Percentiles rank a stretch among this genome's conserved stretches.
phyloP scores from a whole-genome alignment of 441 rosid species.

The Pelargonium myrrhifolium region DNA sequence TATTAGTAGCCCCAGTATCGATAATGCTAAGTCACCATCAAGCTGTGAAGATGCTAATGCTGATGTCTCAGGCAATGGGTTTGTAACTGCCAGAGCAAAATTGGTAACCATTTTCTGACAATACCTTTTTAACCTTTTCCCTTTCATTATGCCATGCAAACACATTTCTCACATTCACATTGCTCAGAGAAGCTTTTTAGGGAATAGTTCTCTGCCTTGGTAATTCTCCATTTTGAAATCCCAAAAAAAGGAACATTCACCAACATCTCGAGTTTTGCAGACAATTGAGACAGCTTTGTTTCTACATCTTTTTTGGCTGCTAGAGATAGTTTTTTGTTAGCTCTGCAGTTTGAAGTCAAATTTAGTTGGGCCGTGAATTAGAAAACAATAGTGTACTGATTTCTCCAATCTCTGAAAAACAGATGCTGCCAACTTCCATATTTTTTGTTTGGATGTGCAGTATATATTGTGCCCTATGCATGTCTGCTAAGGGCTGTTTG shows the following conservation, averaged over 20 bases:
- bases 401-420: background rate
- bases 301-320: background rate
- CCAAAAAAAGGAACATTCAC: background rate
- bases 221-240: background rate
- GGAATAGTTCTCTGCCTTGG: background rate
- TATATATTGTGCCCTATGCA: background rate
- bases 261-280: background rate
- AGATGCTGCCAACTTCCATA: background rate
- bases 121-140: conserved; percentile 4
- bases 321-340: background rate
- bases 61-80: conserved; percentile 54
- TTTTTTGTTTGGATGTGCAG: background rate
- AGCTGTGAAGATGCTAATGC: conserved; percentile 36
- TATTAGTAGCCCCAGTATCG: conserved; percentile 36
- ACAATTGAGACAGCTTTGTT: background rate
- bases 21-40: conserved; percentile 31
- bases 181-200: background rate
- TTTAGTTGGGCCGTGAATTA: background rate
- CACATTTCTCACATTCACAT: background rate
- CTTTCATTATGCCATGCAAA: background rate
- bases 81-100: conserved; percentile 83
- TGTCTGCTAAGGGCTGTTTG: background rate
- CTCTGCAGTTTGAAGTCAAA: background rate
- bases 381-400: background rate
- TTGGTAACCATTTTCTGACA: conserved; percentile 41